Evolutionary conservation across 306 rosid species (phyloP).

Genomic region (Cucurbita moschata): DNA sequence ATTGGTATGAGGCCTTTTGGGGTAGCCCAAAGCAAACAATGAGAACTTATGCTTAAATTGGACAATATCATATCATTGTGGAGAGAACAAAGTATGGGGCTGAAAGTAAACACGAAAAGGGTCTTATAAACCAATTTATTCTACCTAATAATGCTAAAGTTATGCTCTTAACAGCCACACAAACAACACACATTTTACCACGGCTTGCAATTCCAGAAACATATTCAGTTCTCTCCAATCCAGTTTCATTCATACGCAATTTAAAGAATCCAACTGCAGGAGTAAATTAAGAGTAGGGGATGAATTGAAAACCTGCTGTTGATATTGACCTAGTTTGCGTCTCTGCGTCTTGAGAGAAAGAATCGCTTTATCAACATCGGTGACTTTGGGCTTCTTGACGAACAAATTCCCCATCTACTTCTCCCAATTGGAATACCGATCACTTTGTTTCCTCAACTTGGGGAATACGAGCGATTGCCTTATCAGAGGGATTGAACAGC

Average conservation of each 20-base stretch:
- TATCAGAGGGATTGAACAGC: not conserved
- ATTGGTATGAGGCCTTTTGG: too few relatives aligned
- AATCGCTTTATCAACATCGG: conserved; percentile 92
- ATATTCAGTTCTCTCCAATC: not conserved
- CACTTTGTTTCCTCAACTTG: not conserved
- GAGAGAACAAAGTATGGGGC: not conserved
- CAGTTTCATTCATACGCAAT: not conserved
- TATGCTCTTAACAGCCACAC: not conserved
- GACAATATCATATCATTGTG: too few relatives aligned
- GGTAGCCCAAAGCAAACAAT: too few relatives aligned
- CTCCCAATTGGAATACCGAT: not conserved
- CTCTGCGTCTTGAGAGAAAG: conserved; percentile 91
- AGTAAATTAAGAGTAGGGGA: not conserved
- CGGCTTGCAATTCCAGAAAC: not conserved
- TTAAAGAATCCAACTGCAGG: not conserved
- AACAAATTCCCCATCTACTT: conserved; percentile 70
- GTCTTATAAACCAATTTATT: too few relatives aligned
- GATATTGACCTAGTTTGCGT: conserved; percentile 87
- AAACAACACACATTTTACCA: not conserved
- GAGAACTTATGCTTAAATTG: too few relatives aligned
- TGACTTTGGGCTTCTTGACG: conserved; percentile 89
- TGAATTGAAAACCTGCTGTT: conserved; percentile 44
- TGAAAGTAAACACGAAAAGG: not conserved
- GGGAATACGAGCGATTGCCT: not conserved
- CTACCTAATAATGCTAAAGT: not conserved